Base-by-base conservation (phyloP, 768 basidiomycete species). In the Amanita rimosa region DNA sequence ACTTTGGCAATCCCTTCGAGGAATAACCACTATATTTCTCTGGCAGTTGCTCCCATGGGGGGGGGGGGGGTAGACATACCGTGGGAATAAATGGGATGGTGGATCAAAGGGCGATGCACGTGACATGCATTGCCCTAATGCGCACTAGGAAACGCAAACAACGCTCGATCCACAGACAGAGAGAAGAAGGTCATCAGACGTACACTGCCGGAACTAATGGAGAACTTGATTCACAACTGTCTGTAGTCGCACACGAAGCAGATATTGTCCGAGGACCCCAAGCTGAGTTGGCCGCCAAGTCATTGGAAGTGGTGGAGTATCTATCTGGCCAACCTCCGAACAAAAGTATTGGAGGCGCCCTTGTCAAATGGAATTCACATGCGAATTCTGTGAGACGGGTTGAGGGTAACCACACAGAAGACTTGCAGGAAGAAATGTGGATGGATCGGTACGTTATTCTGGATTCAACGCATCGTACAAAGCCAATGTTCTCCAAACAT, bases 401-500 rank as follows among this genome's bases (percentile, higher is more conserved):
- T 43, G 54, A 56, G 21, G 44, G 57, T n/a, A 50, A 24, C 19
- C 50, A 1, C 56, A 51, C 21, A 37, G 44, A 37, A 44, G 41
- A 50, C 3, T 48, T 55, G 1, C 52, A 51, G 6, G 59, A 65
- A 29, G 66, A 59, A 17, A 57, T 86, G 3, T 92, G 84, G 86
- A 76, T 87, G 48, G 89, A 94, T 70, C 82, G 89, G 89, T 92
- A 79, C 61, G 84, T 75, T 53, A 61, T 55, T 64, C 51, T 53
- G 53, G 51, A 55, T 49, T 45, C 48, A 41, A 21, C 33, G 46
- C 19, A 41, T 31, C 36, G 19, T 17, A 37, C 38, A 47, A 17
- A 26, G 14, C 10, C 24, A 45, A 27, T 14, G 17, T 21, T 3
- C 14, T 51, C 27, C 6, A 10, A 42, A n/a, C 29, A 21, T 36